Conservation (phyloP, 495 filamentous ascomycete genomes). For the Amniculicola lignicola region DNA sequence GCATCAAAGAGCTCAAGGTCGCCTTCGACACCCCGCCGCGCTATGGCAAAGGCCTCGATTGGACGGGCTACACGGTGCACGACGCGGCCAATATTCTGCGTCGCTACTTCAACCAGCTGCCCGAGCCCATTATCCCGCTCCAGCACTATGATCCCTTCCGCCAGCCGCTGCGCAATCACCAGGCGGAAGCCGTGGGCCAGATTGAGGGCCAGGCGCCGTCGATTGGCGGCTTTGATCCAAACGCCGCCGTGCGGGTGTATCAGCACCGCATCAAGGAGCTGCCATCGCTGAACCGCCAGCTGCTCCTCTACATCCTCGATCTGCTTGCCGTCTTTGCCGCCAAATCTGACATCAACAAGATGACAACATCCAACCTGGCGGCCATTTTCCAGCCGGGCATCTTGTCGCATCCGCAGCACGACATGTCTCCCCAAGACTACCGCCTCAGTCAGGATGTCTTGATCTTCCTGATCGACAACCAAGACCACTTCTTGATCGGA, state of each 20-base stretch:
- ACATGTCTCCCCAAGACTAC: constrained; percentile 93
- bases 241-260: constrained; percentile 74
- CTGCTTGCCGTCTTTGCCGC: constrained; percentile 97
- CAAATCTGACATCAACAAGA: constrained; percentile 93
- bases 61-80: constrained; percentile 97
- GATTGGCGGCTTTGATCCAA: constrained; percentile 65
- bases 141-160: constrained; percentile 91
- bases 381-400: constrained; percentile 98
- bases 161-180: constrained; percentile 75
- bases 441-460: constrained; percentile 93
- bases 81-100: constrained; percentile 97
- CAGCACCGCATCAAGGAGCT: constrained; percentile 89
- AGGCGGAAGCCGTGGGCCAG: constrained; percentile 64
- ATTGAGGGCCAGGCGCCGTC: constrained; percentile 53
- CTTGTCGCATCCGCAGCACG: constrained; percentile 87
- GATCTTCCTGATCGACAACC: constrained; percentile 97
- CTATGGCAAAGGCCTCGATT: constrained; percentile 95
- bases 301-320: constrained; percentile 95
- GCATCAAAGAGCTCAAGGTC: constrained; percentile 91
- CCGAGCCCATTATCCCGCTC: constrained; percentile 91
- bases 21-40: constrained; percentile 93
- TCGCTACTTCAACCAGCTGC: constrained; percentile 90
- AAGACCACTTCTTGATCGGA: constrained; percentile 68
- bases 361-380: constrained; percentile 92
- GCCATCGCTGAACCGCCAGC: constrained; percentile 87